These are phyloP conservation scores for Phyllosticta citriasiana DNA, from an alignment of 2,329 filamentous ascomycete species.

Conservation along the genomic window DNA sequence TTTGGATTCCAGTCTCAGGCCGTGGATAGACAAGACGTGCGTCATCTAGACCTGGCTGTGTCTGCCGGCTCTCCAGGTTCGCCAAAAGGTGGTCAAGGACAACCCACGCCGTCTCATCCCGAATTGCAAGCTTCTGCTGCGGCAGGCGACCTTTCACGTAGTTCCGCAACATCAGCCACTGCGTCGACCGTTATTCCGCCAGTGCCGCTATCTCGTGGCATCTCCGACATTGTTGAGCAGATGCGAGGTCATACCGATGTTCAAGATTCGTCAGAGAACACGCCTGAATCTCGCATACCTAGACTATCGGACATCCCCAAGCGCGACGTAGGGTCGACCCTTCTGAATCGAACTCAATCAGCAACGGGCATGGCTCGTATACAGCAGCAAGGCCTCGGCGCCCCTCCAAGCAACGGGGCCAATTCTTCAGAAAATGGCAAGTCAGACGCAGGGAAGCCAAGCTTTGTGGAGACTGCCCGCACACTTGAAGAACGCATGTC, in stretches of 20 bases:
- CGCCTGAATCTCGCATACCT: conserved; percentile 28
- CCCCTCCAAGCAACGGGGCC: not conserved
- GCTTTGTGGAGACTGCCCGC: conserved; percentile 28
- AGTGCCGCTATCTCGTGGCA: not conserved
- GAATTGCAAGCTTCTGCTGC: not conserved
- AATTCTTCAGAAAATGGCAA: conserved; percentile 13
- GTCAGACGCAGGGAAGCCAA: conserved; percentile 18
- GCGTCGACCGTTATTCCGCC: not conserved
- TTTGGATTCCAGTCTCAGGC: conserved; percentile 17
- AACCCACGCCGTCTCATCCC: not conserved
- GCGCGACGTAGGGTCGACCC: conserved; percentile 19
- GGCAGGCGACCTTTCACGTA: conserved; percentile 2
- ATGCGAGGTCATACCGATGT: conserved; percentile 2
- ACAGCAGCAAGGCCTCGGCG: not conserved
- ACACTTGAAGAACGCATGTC: conserved; percentile 63
- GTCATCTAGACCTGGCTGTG: conserved; percentile 52
- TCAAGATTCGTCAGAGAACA: not conserved
- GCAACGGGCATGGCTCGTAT: conserved; percentile 11
- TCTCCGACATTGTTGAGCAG: conserved; percentile 7
- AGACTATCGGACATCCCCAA: conserved; percentile 25
- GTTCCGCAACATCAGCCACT: not conserved
- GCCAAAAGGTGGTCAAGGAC: not conserved
- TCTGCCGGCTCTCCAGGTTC: conserved; percentile 27
- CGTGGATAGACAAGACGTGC: conserved; percentile 44
- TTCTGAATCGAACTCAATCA: conserved; percentile 25